These are phyloP conservation scores for Quercus lobata DNA, from an alignment of 331 rosid species.

Conservation along the genomic window DNA sequence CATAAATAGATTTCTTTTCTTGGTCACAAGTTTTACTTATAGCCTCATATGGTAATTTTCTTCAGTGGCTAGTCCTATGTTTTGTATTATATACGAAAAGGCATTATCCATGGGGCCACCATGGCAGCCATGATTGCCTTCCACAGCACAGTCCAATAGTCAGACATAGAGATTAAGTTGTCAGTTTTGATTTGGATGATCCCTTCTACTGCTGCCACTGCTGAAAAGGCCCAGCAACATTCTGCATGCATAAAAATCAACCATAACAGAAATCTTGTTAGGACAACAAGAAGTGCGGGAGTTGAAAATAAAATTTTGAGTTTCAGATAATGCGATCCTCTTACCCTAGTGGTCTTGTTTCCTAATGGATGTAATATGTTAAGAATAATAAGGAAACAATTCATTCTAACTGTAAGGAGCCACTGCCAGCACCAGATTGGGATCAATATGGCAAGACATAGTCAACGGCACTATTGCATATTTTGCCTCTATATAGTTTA, in stretches of 20 bases:
- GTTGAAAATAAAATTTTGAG: background rate
- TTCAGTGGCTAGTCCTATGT: constrained; percentile 22
- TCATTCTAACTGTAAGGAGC: too few relatives aligned
- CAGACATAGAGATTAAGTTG: constrained; percentile 18
- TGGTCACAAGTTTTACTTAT: background rate
- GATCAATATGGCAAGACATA: too few relatives aligned
- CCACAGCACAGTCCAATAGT: constrained; percentile 17
- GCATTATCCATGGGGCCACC: background rate
- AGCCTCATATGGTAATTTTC: constrained; percentile 9
- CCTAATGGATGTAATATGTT: constrained; percentile 16
- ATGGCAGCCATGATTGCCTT: background rate
- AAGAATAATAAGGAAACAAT: too few relatives aligned
- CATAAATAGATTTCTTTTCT: background rate
- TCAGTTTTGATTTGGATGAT: constrained; percentile 22
- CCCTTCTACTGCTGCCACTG: constrained; percentile 35
- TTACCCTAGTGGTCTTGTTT: constrained; percentile 11
- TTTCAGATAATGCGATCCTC: background rate
- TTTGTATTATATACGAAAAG: constrained; percentile 1
- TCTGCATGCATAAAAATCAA: constrained; percentile 1
- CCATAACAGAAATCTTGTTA: background rate
- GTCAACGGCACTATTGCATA: too few relatives aligned
- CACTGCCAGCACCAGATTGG: too few relatives aligned
- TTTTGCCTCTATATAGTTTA: too few relatives aligned
- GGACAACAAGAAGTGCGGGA: background rate
- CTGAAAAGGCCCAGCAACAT: constrained; percentile 35